Base-by-base conservation (phyloP, 2,329 filamentous ascomycete species). In the Didymella glomerata region DNA sequence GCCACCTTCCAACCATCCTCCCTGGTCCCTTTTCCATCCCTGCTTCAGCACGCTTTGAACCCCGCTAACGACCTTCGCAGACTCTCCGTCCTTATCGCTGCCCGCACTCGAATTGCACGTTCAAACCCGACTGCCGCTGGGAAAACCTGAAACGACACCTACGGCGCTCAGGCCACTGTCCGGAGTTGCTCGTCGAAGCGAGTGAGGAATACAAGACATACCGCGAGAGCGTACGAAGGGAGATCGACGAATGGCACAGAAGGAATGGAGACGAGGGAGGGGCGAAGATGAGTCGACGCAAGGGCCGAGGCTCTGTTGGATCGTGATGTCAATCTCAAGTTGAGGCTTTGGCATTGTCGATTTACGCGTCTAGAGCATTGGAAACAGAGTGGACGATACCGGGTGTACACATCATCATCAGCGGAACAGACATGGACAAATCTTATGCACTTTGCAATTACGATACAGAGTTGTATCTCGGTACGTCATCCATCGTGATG, bases 141-240 rank as follows among this genome's bases (percentile, higher is more conserved):
- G 75, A 77, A 48, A 76, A 77, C 42, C 68, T 77, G 3, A 77
- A 77, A 56, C 72, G 76, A 8, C 76, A 78, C 56, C 68, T 78
- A 16, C 69, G 75, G 36, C 71, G 74, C 47, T 73, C 70, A 2
- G 69, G 71, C 0, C 76, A 78, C 34, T 78, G 76, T 42, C 66
- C 75, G 0, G 64, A 76, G 52, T 63, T 78, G 6, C 63, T 77
- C 0, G 61, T 72, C 24, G 76, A 77, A 47, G 61, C 68, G 8
- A 74, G 71, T 40, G 68, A 73, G 20, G 13, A 32, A 16, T 32
- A 5, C 30, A 14, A 32, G 13, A 6, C 30, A 5, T 32, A 77
- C 40, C 58, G 73, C 14, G 74, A 76, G 58, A 64, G 60, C 36
- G 72, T 76, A 6, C 54, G 66, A n/a, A 57, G 65, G 7, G 72